phyloP scores from a whole-genome alignment of 371 early-diverging fungal species.

The Nematocida sp. region DNA sequence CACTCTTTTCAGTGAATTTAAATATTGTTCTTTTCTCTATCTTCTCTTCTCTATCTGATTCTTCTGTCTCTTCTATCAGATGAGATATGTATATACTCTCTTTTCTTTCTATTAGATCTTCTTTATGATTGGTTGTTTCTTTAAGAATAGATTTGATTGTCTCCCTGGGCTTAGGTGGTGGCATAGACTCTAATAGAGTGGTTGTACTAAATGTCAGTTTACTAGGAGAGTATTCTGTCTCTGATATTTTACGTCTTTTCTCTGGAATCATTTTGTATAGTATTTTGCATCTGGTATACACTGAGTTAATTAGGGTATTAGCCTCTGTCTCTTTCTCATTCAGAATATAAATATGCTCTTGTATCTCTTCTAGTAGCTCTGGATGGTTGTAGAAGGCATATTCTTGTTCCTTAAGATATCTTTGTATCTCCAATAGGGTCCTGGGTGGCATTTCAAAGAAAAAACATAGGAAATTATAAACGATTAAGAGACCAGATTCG shows the following conservation, averaged over 20 bases:
- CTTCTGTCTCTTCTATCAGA: neutral
- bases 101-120: neutral
- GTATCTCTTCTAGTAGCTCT: conserved; percentile 12
- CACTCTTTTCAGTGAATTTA: neutral
- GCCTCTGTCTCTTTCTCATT: neutral
- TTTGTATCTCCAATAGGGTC: conserved; percentile 8
- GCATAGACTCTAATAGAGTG: neutral
- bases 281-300: conserved; percentile 26
- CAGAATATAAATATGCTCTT: neutral
- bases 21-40: neutral
- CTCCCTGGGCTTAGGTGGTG: neutral
- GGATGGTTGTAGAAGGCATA: conserved; percentile 48
- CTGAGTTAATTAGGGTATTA: conserved; percentile 26
- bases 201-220: neutral
- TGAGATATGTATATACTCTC: conserved; percentile 2
- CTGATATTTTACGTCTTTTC: neutral
- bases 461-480: conserved; percentile 35
- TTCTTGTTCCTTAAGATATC: neutral
- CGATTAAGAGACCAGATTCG: no score
- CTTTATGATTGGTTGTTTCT: neutral
- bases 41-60: neutral
- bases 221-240: neutral
- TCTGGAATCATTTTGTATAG: conserved; percentile 22
- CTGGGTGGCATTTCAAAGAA: neutral
- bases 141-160: neutral